phyloP scores from a whole-genome alignment of 129 eudicot genomes.

The Flaveria brownii region DNA sequence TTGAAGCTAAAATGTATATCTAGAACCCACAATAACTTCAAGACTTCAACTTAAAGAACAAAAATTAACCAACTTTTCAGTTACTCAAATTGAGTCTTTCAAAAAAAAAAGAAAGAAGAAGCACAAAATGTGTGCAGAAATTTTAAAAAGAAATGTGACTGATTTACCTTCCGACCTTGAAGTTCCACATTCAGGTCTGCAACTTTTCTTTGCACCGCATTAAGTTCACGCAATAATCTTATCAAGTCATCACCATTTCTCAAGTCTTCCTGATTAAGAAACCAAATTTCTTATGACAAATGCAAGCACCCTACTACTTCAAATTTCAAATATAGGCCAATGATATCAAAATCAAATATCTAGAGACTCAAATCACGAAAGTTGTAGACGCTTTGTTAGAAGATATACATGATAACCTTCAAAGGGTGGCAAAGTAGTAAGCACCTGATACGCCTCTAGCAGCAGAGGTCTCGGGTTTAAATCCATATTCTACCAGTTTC shows the following conservation, averaged over 20 bases:
- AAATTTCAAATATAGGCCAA: slow-evolving; percentile 4
- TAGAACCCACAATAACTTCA: neutral
- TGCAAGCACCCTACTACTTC: slow-evolving; percentile 3
- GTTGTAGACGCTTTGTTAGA: no score
- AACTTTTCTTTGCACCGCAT: slow-evolving; percentile 71
- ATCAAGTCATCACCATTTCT: slow-evolving; percentile 72
- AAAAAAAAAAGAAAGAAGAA: neutral
- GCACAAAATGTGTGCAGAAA: slow-evolving; percentile 9
- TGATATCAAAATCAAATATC: neutral
- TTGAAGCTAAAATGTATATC: slow-evolving; percentile 5
- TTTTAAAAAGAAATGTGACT: neutral
- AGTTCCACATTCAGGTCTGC: slow-evolving; percentile 88
- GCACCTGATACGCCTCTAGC: no score
- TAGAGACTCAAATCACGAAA: neutral
- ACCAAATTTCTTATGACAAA: slow-evolving; percentile 7
- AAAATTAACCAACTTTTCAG: neutral
- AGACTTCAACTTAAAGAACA: neutral
- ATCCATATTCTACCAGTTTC: no score
- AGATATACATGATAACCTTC: neutral
- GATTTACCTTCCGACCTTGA: slow-evolving; percentile 86
- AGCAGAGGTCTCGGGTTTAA: no score
- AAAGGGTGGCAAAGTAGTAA: neutral
- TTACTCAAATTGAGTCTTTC: neutral
- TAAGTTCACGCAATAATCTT: slow-evolving; percentile 72
- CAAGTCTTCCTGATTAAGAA: slow-evolving; percentile 49